Conservation (phyloP, 2,329 filamentous ascomycete genomes). For the Alternaria brassicae region DNA sequence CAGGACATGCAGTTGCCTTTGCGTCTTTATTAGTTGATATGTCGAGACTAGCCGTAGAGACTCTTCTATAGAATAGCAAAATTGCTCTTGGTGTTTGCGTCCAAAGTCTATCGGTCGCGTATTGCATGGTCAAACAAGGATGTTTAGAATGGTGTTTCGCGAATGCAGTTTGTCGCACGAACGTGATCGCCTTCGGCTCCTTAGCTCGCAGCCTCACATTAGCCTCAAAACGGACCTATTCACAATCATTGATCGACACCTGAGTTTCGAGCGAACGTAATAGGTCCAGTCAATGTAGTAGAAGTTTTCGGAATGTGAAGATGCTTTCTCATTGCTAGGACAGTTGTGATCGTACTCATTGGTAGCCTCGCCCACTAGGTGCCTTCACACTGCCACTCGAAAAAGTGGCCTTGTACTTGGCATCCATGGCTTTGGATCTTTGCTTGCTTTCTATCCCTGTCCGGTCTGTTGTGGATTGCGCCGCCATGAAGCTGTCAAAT, state of each 20-base stretch:
- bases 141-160: constrained; percentile 41
- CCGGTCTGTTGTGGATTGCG: constrained; percentile 85
- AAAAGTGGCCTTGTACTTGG: constrained; percentile 43
- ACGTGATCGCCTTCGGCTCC: constrained; percentile 13
- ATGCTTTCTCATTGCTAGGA: background rate
- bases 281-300: background rate
- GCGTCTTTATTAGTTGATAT: background rate
- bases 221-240: constrained; percentile 1
- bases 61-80: background rate
- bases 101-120: background rate
- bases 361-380: constrained; percentile 21
- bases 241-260: background rate
- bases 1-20: background rate
- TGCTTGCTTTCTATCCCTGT: constrained; percentile 74
- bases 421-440: constrained; percentile 54
- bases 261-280: background rate
- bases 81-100: background rate
- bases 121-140: constrained; percentile 30
- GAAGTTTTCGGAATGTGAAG: background rate
- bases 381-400: constrained; percentile 42
- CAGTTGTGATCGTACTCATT: background rate
- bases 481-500: constrained; percentile 92
- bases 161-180: constrained; percentile 15
- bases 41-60: background rate
- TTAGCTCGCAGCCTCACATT: constrained; percentile 5